These are phyloP conservation scores for Ramichloridium luteum DNA, from an alignment of 2,329 filamentous ascomycete species.

Conservation along the genomic window DNA sequence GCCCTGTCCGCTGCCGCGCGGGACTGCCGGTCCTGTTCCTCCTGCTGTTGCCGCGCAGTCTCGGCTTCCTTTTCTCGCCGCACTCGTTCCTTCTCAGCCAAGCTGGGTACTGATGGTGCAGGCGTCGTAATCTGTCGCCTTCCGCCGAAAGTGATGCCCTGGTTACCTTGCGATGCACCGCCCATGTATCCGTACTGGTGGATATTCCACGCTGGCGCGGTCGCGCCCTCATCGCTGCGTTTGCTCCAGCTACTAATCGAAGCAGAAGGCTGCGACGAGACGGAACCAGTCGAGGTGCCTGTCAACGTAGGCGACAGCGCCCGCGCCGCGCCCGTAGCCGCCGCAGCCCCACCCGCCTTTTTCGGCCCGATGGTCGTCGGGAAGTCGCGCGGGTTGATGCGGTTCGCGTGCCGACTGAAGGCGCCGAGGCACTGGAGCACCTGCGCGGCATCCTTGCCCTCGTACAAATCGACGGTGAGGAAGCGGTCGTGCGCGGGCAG, in stretches of 20 bases:
- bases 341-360: constrained; percentile 38
- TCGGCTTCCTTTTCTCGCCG: constrained; percentile 45
- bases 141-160: constrained; percentile 84
- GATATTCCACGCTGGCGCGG: constrained; percentile 92
- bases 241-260: constrained; percentile 86
- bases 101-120: constrained; percentile 62
- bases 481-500: constrained; percentile 91
- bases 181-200: constrained; percentile 98
- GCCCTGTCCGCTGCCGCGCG: constrained; percentile 40
- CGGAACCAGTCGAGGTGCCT: constrained; percentile 41
- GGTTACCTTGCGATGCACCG: constrained; percentile 87
- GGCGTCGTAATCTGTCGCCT: constrained; percentile 84
- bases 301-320: constrained; percentile 36
- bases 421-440: constrained; percentile 85
- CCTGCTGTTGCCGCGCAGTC: constrained; percentile 38
- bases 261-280: constrained; percentile 37
- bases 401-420: constrained; percentile 77
- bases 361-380: constrained; percentile 65
- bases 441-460: constrained; percentile 89
- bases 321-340: constrained; percentile 14
- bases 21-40: constrained; percentile 40
- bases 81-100: constrained; percentile 72
- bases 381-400: constrained; percentile 60
- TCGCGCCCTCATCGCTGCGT: constrained; percentile 65
- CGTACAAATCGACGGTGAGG: constrained; percentile 91